phyloP scores from a whole-genome alignment of 2,329 filamentous ascomycete species.

The Trichophyton simii region DNA sequence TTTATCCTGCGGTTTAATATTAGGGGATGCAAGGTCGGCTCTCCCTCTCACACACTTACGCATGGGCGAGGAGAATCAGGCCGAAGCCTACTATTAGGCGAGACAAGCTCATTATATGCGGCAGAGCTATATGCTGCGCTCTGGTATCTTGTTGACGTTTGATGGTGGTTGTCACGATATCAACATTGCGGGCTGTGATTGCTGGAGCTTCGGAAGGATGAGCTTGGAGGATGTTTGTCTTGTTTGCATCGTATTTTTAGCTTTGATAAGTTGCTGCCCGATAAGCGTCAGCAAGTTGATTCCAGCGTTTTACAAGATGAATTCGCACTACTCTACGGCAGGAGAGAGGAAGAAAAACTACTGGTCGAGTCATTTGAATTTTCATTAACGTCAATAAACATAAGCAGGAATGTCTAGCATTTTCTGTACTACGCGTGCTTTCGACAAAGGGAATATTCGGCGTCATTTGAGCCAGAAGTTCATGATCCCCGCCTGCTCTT shows the following conservation, averaged over 20 bases:
- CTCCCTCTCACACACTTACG: slow-evolving; percentile 47
- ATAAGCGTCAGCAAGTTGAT: not conserved
- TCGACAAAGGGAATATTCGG: not conserved
- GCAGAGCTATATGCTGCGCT: not conserved
- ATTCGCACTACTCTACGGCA: not conserved
- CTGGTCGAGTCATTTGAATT: not conserved
- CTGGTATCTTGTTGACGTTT: not conserved
- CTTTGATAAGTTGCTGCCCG: not conserved
- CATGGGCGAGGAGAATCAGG: slow-evolving; percentile 67
- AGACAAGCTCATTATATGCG: slow-evolving; percentile 47
- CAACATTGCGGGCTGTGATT: not conserved
- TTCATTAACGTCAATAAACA: slow-evolving; percentile 4
- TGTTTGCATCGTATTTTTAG: not conserved
- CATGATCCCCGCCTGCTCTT: not conserved
- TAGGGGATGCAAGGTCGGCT: not conserved
- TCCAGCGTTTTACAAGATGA: not conserved
- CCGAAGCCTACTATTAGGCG: slow-evolving; percentile 61
- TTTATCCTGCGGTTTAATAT: not conserved
- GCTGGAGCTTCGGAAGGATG: not conserved
- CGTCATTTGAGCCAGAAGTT: not conserved
- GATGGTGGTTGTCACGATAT: not conserved
- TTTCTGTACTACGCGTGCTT: not conserved
- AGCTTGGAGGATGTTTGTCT: not conserved
- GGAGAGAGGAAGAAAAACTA: not conserved
- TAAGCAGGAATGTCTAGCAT: not conserved